Evolutionary conservation across 2,329 filamentous ascomycete species (phyloP), one percentile per base, ranked within the genome.

Genomic region (Pseudogymnoascus sp.): DNA sequence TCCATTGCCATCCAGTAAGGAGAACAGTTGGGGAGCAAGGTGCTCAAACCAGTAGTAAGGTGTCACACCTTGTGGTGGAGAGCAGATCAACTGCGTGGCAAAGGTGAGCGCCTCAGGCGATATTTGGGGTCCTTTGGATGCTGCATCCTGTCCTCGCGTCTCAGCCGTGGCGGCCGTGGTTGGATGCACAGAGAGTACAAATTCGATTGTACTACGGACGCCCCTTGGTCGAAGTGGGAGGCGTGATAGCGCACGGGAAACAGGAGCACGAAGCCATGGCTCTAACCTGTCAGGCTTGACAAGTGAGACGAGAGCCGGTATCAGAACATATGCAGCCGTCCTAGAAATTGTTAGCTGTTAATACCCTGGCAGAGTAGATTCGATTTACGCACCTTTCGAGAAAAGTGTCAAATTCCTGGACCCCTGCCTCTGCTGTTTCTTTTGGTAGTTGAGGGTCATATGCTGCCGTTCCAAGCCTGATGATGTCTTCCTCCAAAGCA

Each of bases 181-280:
- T 0, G 87, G 83, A 64, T 89, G 87, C 5, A 89, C 84, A 1
- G 86, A 81, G 63, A 89, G 87, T 36, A 91, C 79, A 69, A 90
- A 90, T 69, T 90, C 87, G 64, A 90, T 78, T 0, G 85, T 87
- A 27, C 84, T 81, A 35, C 87, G 81, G 12, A 91, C 85, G 15
- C 88, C 88, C 64, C 84, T 80, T 2, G 77, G 74, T 3, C 87
- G 79, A 27, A 89, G 76, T 1, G 88, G 87, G 8, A 90, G 69
- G 10, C 78, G 71, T 1, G 86, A 84, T 48, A 91, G 77, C 10
- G 81, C 77, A 62, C 78, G 78, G 67, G 86, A 77, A 1, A 90
- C 70, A 42, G 79, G 78, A 15, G 78, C 67, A 44, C 81, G 81
- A n/a, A 90, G 76, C 84, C 84, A 88, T 71, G 73, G 67, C 9